Base-by-base conservation (phyloP, 2,329 filamentous ascomycete genomes). In the Aspergillus viridinutans region DNA sequence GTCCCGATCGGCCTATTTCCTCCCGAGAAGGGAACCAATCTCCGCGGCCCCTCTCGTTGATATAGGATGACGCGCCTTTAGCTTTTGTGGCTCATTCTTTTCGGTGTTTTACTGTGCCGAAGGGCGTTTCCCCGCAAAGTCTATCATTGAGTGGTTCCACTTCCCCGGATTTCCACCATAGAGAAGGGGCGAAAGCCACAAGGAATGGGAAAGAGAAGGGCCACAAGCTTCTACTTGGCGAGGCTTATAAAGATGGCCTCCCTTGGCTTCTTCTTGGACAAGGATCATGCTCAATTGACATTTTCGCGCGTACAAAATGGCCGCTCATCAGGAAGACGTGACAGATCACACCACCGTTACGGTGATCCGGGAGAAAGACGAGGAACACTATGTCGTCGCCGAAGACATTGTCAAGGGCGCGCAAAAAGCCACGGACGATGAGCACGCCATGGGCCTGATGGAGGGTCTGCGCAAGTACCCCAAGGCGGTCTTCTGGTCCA, bases 401-500 rank as follows among this genome's bases (percentile, higher is more conserved):
- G 32, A 38, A 38, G 32, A 38, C 32, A 14, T 38, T 17, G 14
- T n/a, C 32, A 38, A 38, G 5, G 14, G 32, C 32, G 32, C 32
- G 32, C 14, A 38, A 38, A 38, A 38, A 7, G 32, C 32, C 32
- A 17, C 32, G 5, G 32, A 38, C 32, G 5, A 38, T 38, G 32
- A 17, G 32, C 32, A 38, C 32, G 32, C 32, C 6, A 38, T 38
- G 32, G 14, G 32, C 32, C 32, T 38, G 32, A 17, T 2, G 32
- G 32, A 35, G 32, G 32, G 32, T 17, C 32, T 35, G 32, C 32
- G 14, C 32, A 35, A 35, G 32, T 67, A 64, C n/a, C 60, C 59
- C 21, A 64, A 61, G 38, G 64, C 65, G 2, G 57, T 65, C 9
- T 61, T 50, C 42, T 67, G 64, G 65, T 66, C 64, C 1, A 55